Base-by-base conservation (phyloP, 1,284 basidiomycete species). In the Crucibulum cyathiforme region DNA sequence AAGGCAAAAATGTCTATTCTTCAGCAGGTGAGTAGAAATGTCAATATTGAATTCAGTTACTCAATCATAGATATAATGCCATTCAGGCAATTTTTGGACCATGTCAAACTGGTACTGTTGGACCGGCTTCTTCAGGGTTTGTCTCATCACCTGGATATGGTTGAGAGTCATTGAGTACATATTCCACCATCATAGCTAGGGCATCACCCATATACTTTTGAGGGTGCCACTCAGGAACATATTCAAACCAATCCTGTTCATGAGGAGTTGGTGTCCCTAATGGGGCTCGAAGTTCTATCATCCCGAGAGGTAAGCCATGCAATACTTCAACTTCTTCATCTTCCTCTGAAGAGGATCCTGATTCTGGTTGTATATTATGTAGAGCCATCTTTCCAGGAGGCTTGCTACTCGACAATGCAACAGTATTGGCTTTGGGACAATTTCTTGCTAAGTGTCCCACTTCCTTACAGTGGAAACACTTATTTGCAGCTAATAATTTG, bases 381-480 rank as follows among this genome's bases (percentile, higher is more conserved):
- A 9, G 39, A 8, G 46, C 9, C 15, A n/a, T 41, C 39, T n/a
- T n/a, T n/a, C 39, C 39, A 41, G 39, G 36, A 12, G 63, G 38
- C 6, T 61, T 43, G 38, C 51, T 51, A 10, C 57, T 49, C 36
- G 48, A 12, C 34, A 19, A 10, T 38, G 54, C 1, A 58, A 64
- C 0, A 36, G 39, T 41, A 41, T 41, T 41, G n/a, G 39, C 39
- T 9, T 41, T 41, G n/a, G 39, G 39, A 41, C 39, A 41, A 41
- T 68, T 61, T 6, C 61, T 41, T 0, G 57, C 37, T 19, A 64
- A 31, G 36, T 70, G 68, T 0, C 64, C 65, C 1, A 47, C 19
- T 31, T 62, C 60, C 7, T 56, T 49, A 45, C 68, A 70, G 3
- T 51, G 51, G 43, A 64, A 68, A 38, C 68, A 70, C 19, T 56